A percentile compares a stretch with the other conserved stretches of the same genome.
These are phyloP conservation scores for Sisymbrium irio DNA, from an alignment of 345 rosid species.

Conservation along the genomic window DNA sequence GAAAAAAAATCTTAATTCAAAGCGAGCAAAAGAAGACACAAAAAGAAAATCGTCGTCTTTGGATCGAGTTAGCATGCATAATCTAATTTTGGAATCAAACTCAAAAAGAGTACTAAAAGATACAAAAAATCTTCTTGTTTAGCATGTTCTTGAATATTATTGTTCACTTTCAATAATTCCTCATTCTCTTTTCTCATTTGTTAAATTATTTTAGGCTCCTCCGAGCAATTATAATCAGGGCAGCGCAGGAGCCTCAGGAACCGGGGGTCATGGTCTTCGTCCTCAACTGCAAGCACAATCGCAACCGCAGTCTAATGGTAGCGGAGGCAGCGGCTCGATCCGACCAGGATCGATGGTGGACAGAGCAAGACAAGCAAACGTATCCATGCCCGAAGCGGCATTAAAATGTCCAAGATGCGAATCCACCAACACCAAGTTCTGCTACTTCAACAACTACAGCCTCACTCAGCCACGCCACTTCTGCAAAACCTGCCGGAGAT, in stretches of 20 bases:
- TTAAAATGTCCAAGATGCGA: constrained; percentile 93
- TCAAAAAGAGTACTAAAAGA: constrained; percentile 31
- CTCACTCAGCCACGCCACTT: constrained; percentile 98
- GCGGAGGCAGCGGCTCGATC: constrained; percentile 53
- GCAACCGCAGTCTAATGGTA: constrained; percentile 46
- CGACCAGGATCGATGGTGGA: constrained; percentile 93
- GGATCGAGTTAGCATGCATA: constrained; percentile 7
- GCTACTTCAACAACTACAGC: constrained; percentile 97
- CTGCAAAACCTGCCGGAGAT: constrained; percentile 92
- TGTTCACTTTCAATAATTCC: constrained; percentile 56
- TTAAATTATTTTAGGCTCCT: constrained; percentile 21
- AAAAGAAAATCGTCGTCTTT: neutral
- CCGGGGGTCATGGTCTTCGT: constrained; percentile 38
- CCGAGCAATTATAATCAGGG: constrained; percentile 44
- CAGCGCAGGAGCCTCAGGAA: constrained; percentile 35
- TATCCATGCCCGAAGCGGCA: constrained; percentile 75
- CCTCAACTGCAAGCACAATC: constrained; percentile 56
- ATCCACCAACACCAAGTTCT: constrained; percentile 89
- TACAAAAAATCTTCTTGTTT: constrained; percentile 39
- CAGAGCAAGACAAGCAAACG: constrained; percentile 81
- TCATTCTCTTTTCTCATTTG: constrained; percentile 4
- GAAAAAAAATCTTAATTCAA: neutral
- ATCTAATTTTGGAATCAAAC: neutral
- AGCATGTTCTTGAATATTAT: constrained; percentile 35
- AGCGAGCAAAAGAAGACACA: constrained; percentile 24